Evolutionary conservation across 2,329 filamentous ascomycete genomes (phyloP).

Genomic region (Aspergillus novofumigatus): DNA sequence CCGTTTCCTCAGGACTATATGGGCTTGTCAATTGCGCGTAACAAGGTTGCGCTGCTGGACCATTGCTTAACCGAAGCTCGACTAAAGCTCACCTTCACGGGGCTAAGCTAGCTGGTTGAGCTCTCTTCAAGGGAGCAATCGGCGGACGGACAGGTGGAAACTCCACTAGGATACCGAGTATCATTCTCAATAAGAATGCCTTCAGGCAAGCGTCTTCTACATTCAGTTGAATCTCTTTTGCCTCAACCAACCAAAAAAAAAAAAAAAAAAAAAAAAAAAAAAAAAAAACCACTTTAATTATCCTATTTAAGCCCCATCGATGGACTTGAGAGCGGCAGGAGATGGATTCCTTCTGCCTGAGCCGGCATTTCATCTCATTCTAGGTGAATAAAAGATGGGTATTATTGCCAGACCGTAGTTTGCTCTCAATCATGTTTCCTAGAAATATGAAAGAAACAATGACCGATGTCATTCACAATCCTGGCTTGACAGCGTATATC

Average conservation of each 20-base stretch:
- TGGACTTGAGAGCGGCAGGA: neutral
- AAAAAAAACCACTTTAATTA: no score
- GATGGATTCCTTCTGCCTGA: neutral
- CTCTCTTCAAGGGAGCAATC: neutral
- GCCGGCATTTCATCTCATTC: neutral
- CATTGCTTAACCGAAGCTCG: neutral
- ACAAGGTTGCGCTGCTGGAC: neutral
- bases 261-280: no score
- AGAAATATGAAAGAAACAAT: neutral
- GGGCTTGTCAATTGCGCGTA: no score
- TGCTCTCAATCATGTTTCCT: neutral
- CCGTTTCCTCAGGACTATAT: neutral
- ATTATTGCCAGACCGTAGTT: neutral
- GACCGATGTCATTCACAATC: neutral
- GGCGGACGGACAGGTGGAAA: neutral
- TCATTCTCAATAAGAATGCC: neutral
- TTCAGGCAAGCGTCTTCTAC: neutral
- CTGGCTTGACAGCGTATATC: slow-evolving; percentile 48
- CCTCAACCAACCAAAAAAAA: no score
- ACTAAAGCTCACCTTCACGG: neutral
- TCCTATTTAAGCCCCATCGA: neutral
- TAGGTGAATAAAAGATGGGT: neutral
- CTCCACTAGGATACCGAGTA: neutral
- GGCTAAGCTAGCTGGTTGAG: neutral
- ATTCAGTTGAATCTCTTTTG: neutral